Percentiles rank a stretch among this genome's conserved stretches.
phyloP scores from a whole-genome alignment of 2,329 filamentous ascomycete genomes.

The Exophiala spinifera region DNA sequence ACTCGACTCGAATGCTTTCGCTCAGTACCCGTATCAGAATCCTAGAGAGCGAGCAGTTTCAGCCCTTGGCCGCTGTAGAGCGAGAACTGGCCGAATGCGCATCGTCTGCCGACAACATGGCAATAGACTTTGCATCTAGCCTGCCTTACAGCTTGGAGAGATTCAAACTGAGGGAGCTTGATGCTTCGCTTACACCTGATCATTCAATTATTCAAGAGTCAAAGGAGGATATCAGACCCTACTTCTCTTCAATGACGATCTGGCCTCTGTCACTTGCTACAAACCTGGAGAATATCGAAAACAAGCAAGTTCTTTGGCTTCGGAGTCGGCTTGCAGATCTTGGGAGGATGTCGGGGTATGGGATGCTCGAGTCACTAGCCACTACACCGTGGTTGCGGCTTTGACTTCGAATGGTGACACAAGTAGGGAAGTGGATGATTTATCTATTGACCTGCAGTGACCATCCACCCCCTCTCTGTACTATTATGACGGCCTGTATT shows the following conservation, averaged over 20 bases:
- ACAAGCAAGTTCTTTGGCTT: constrained; percentile 4
- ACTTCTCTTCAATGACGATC: constrained; percentile 2
- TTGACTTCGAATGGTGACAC: neutral
- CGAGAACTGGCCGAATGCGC: constrained; percentile 1
- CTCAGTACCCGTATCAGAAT: constrained; percentile 27
- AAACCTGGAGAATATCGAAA: constrained; percentile 2
- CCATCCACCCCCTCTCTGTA: too few species aligned
- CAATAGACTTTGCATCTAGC: constrained; percentile 8
- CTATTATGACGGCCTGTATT: too few species aligned
- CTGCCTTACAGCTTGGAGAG: constrained; percentile 12
- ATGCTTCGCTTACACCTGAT: neutral
- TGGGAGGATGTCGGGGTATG: constrained; percentile 3
- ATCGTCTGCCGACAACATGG: constrained; percentile 1
- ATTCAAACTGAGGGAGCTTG: neutral
- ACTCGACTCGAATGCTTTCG: constrained; percentile 29
- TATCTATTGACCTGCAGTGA: too few species aligned
- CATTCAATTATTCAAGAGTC: neutral
- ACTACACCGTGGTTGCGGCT: constrained; percentile 30
- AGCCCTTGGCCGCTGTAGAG: constrained; percentile 6
- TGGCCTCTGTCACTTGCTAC: constrained; percentile 16
- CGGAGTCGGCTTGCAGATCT: neutral
- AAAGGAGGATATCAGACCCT: constrained; percentile 7
- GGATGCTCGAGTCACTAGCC: constrained; percentile 2
- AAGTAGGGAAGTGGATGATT: too few species aligned
- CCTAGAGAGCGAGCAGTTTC: constrained; percentile 27